Base-by-base conservation (phyloP, 2,329 filamentous ascomycete genomes). In the Lachnellula arida region DNA sequence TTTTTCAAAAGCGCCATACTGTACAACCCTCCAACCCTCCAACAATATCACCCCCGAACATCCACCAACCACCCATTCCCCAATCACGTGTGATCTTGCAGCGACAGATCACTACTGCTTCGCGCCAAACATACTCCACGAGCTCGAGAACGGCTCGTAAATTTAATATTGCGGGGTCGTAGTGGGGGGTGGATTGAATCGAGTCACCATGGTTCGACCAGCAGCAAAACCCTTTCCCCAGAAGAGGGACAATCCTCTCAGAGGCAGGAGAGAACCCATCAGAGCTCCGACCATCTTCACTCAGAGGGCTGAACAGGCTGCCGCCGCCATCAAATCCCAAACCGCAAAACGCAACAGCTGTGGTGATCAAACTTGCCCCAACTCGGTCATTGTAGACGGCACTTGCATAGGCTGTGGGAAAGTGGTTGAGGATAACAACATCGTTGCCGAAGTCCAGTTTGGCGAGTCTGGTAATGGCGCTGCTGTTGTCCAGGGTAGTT, bases 391-490 rank as follows among this genome's bases (percentile, higher is more conserved):
- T 49, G 76, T 81, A 51, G 82, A 86, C 63, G 84, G 84, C 39
- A 81, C 89, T 63, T 97, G 94, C 74, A 83, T 85, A 59, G 87
- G 84, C 47, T 97, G 94, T 72, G 93, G 91, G 79, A 86, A 84
- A 58, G 84, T 96, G 63, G 83, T 93, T 54, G 87, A 89, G 64
- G 88, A 95, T 68, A 86, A 85, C 69, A 91, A 95, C 68, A 96
- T 97, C 60, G 92, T 97, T 56, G 84, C 91, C 49, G 94, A 99
- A 71, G 84, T 97, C 60, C 87, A 87, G 22, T 99, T 97, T 68
- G 91, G 91, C 62, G 93, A 99, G 75, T 88, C 85, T 28, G 84
- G 89, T 0, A 86, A 84, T 35, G 94, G 94, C 66, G 91, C 89
- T 49, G 92, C 93, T 51, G 82, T 95, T 50, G 91, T 97, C 17